Conservation (phyloP, 2,329 filamentous ascomycete genomes). For the Paecilomyces fulvus region DNA sequence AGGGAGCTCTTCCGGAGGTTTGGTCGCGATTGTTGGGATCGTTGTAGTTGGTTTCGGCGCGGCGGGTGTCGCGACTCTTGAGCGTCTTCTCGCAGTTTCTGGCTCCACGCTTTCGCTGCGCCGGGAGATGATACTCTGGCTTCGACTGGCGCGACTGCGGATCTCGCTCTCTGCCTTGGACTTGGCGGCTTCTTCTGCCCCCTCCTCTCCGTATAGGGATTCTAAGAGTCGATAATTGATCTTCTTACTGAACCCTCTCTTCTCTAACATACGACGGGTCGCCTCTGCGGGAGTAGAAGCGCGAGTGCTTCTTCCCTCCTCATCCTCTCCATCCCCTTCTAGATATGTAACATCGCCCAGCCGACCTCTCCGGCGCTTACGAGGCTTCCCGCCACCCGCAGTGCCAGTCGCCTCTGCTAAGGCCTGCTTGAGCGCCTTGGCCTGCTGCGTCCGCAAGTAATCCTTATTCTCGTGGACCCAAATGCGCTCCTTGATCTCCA, state of each 20-base stretch:
- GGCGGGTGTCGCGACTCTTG: conserved; percentile 9
- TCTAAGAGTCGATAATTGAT: conserved; percentile 55
- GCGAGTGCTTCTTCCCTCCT: conserved; percentile 56
- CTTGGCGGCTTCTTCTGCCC: conserved; percentile 16
- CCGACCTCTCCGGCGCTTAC: conserved; percentile 41
- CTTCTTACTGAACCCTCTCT: conserved; percentile 61
- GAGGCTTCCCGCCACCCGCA: conserved; percentile 32
- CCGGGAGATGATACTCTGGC: conserved; percentile 23
- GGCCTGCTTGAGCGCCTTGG: conserved; percentile 69
- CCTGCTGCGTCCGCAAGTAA: conserved; percentile 79
- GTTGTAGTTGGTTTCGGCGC: conserved; percentile 7
- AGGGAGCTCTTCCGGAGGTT: conserved; percentile 8
- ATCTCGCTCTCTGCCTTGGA: conserved; percentile 20
- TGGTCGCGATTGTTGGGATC: conserved; percentile 1
- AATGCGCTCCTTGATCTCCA: conserved; percentile 75
- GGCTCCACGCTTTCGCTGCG: conserved; percentile 21
- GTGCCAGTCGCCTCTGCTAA: conserved; percentile 44
- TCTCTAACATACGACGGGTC: conserved; percentile 58
- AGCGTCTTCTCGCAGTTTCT: conserved; percentile 10
- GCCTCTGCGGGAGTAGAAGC: conserved; percentile 63
- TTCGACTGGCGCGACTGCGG: conserved; percentile 24
- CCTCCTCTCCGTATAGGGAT: conserved; percentile 32
- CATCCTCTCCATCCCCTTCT: conserved; percentile 42
- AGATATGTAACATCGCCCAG: conserved; percentile 40
- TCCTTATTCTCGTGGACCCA: conserved; percentile 95